These are phyloP conservation scores for Ceratobasidium sp. DNA, from an alignment of 1,284 basidiomycete genomes.

Conservation along the genomic window DNA sequence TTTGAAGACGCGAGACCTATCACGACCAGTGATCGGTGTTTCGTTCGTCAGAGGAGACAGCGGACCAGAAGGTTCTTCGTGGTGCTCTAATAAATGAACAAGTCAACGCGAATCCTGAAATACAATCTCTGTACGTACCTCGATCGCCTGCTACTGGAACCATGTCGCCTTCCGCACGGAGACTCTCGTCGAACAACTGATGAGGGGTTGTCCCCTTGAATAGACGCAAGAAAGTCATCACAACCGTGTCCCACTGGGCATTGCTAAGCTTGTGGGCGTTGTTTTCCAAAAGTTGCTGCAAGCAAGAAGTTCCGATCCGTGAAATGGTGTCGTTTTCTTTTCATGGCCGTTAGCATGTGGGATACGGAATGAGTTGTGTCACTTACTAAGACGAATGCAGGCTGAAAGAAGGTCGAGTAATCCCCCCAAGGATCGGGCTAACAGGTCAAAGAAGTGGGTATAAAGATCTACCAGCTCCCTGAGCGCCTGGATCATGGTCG, in stretches of 20 bases:
- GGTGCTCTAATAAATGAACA: constrained; percentile 63
- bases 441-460: constrained; percentile 94
- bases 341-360: constrained; percentile 45
- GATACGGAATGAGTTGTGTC: neutral
- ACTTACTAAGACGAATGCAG: constrained; percentile 97
- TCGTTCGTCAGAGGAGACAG: constrained; percentile 33
- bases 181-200: constrained; percentile 93
- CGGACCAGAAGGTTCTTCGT: constrained; percentile 32
- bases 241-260: constrained; percentile 91
- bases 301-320: constrained; percentile 96
- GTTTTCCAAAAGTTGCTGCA: constrained; percentile 95
- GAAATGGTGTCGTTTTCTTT: constrained; percentile 98
- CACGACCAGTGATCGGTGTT: constrained; percentile 54
- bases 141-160: constrained; percentile 60
- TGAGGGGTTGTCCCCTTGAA: constrained; percentile 98
- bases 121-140: neutral
- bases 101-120: constrained; percentile 55
- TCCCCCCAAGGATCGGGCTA: constrained; percentile 92
- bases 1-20: constrained; percentile 93
- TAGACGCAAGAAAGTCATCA: constrained; percentile 93
- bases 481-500: constrained; percentile 98
- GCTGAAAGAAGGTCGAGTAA: constrained; percentile 94
- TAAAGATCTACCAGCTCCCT: constrained; percentile 97
- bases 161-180: constrained; percentile 81
- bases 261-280: constrained; percentile 92